Base-by-base conservation (phyloP, 1,139 yeast species). In the Saccharomyces hybrid region DNA sequence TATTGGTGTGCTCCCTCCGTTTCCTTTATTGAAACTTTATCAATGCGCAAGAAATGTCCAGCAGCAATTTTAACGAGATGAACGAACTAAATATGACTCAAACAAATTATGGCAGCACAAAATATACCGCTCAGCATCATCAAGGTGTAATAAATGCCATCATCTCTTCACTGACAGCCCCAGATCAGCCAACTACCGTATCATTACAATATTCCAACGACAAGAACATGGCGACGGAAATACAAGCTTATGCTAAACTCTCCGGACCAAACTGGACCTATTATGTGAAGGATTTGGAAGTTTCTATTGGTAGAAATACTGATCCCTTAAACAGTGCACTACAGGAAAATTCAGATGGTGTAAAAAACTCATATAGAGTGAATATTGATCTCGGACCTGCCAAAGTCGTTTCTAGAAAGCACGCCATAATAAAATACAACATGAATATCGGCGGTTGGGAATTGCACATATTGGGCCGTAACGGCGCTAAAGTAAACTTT, bases 301-400 rank as follows among this genome's bases (percentile, higher is more conserved):
- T 93, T 5, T 75, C 86, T 3, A 87, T 93, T 55, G 99, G 99
- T 11, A 79, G 99, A 66, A 86, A 86, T 61, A 88, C 96, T 1
- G 96, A 85, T 19, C 70, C 76, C 54, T n/a, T 16, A 13, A 49
- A 52, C 25, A 32, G 28, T 29, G 25, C 44, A 9, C 26, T 38
- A 9, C 25, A 9, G 44, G 44, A 38, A 38, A 44, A 57, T 47
- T 42, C 52, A 51, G 46, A 51, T 46, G 19, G 50, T 38, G n/a
- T 32, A 47, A n/a, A 50, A 41, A 23, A 48, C 46, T 14, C 49
- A 16, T 28, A 28, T 8, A 16, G 41, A 27, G 84, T 88, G 34
- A 93, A 90, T 64, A 90, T 93, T 55, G 98, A 93, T 72, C 75
- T 93, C 63, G 97, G 97, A 2, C 98, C 98, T 0, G 91, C 97